Percentiles rank a stretch among this genome's conserved stretches.
phyloP scores from a whole-genome alignment of 75 land plant genomes.

The Cryptomeria japonica region DNA sequence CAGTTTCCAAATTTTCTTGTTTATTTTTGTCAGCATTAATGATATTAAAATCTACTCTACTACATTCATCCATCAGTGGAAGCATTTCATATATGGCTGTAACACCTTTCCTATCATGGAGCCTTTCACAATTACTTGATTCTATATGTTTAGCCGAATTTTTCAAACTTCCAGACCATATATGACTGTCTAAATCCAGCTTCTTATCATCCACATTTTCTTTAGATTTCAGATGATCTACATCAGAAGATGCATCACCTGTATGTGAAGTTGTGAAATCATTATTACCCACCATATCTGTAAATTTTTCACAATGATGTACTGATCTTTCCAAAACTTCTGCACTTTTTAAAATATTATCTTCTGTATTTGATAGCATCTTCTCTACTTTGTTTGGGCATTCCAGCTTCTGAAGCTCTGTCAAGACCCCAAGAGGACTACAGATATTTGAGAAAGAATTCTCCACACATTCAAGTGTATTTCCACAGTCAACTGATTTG shows the following conservation, averaged over 20 bases:
- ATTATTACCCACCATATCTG: not conserved
- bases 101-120: slow-evolving; percentile 3
- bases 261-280: not conserved
- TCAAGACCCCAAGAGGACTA: not conserved
- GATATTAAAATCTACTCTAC: slow-evolving; percentile 45
- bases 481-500: not conserved
- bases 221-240: not conserved
- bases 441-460: not conserved
- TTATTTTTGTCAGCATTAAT: not conserved
- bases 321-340: not conserved
- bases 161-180: slow-evolving; percentile 9
- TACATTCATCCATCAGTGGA: slow-evolving; percentile 67
- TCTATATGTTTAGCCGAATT: slow-evolving; percentile 19
- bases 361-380: not conserved
- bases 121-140: slow-evolving; percentile 11
- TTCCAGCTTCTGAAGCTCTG: slow-evolving; percentile 13
- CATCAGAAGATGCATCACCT: not conserved
- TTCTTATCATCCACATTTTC: slow-evolving; percentile 5
- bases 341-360: slow-evolving; percentile 12
- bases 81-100: slow-evolving; percentile 14
- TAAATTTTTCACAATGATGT: not conserved
- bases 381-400: slow-evolving; percentile 7
- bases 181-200: not conserved
- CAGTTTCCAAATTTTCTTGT: not conserved
- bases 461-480: not conserved